Conservation (phyloP, 371 early-diverging fungal genomes). For the Rhizopus delemar region DNA sequence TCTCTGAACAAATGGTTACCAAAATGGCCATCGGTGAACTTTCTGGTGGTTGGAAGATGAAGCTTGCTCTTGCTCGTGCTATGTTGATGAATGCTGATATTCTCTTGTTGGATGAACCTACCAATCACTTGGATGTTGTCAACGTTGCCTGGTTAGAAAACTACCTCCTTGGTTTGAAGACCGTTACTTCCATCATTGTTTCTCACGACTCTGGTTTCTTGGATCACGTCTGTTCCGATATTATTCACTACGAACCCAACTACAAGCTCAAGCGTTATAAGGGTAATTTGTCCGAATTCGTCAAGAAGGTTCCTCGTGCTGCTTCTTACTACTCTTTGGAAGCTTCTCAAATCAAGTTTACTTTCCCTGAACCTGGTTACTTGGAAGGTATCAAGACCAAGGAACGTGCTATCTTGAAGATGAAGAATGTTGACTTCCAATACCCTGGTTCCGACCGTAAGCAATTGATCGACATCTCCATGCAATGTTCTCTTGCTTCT, state of each 20-base stretch:
- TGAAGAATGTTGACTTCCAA: slow-evolving; percentile 65
- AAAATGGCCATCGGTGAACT: slow-evolving; percentile 70
- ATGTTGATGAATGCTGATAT: slow-evolving; percentile 85
- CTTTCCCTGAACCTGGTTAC: slow-evolving; percentile 72
- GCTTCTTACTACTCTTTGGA: slow-evolving; percentile 73
- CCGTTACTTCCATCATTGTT: slow-evolving; percentile 83
- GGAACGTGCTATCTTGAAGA: slow-evolving; percentile 68
- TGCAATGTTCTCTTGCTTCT: slow-evolving; percentile 68
- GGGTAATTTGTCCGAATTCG: slow-evolving; percentile 85
- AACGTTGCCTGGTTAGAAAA: slow-evolving; percentile 85
- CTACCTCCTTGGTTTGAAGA: slow-evolving; percentile 68
- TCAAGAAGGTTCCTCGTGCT: slow-evolving; percentile 76
- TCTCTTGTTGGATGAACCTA: slow-evolving; percentile 88
- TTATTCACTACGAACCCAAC: slow-evolving; percentile 76
- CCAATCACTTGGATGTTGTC: slow-evolving; percentile 86
- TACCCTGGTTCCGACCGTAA: slow-evolving; percentile 65
- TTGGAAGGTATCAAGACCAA: slow-evolving; percentile 76
- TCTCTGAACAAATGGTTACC: slow-evolving; percentile 65
- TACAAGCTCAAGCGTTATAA: slow-evolving; percentile 76
- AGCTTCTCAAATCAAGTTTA: slow-evolving; percentile 58
- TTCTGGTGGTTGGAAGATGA: slow-evolving; percentile 91
- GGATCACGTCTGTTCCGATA: slow-evolving; percentile 82
- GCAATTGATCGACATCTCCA: slow-evolving; percentile 57
- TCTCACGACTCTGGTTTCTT: slow-evolving; percentile 90
- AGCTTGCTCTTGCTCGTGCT: slow-evolving; percentile 82